Evolutionary conservation across 1,139 yeast species (phyloP).

Genomic region (Pneumocystis carinii): DNA sequence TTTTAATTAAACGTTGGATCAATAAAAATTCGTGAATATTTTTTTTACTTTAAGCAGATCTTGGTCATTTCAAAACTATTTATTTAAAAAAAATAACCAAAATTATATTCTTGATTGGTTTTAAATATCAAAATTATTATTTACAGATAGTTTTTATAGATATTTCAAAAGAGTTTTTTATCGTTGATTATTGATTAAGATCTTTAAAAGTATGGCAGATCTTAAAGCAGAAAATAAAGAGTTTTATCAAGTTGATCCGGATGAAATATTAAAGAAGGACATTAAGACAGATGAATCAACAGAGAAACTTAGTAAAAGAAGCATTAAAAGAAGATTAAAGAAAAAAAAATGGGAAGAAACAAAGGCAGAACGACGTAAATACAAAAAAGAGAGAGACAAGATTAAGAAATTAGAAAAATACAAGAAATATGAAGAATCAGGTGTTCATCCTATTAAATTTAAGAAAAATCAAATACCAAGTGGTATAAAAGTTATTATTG

Average conservation of each 20-base stretch:
- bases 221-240: not conserved
- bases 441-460: not conserved
- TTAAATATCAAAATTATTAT: not conserved
- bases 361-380: not conserved
- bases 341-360: conserved; percentile 1
- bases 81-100: too few species aligned
- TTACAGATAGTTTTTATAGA: not conserved
- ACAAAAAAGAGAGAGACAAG: not conserved
- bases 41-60: too few species aligned
- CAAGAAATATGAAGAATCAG: not conserved
- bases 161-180: not conserved
- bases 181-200: not conserved
- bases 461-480: conserved; percentile 5
- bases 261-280: not conserved
- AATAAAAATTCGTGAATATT: too few species aligned
- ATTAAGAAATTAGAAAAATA: not conserved
- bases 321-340: not conserved
- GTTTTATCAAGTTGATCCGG: not conserved
- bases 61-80: too few species aligned
- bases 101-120: too few species aligned
- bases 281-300: not conserved
- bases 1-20: too few species aligned
- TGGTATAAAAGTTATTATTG: conserved; percentile 44
- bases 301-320: not conserved
- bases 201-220: not conserved